Percentiles rank a stretch among this genome's conserved stretches.
Conservation (phyloP, 2,329 filamentous ascomycete species). For the Nothophaeocryptopus gaeumannii region DNA sequence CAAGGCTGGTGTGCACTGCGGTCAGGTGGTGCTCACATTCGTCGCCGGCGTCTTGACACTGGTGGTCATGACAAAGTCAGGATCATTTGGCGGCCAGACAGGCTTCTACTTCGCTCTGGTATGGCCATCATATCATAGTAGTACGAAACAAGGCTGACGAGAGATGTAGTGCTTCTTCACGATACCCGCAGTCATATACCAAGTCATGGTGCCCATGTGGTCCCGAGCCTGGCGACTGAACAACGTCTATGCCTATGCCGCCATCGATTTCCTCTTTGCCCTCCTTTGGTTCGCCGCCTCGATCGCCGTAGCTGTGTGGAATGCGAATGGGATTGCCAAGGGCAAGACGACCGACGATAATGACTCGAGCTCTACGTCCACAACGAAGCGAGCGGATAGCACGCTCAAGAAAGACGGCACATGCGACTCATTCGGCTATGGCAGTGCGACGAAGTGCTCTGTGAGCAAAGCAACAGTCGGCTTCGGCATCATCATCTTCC, state of each 20-base stretch:
- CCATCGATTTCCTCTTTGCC: conserved; percentile 53
- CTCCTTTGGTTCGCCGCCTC: conserved; percentile 61
- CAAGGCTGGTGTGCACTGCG: conserved; percentile 55
- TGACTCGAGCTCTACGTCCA: neutral
- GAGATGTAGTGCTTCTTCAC: conserved; percentile 57
- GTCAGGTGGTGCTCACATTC: conserved; percentile 57
- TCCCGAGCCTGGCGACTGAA: conserved; percentile 56
- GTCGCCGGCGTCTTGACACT: conserved; percentile 58
- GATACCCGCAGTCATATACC: conserved; percentile 58
- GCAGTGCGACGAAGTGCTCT: conserved; percentile 54
- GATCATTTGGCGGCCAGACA: conserved; percentile 53
- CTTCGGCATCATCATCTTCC: conserved; percentile 56
- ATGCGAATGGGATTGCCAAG: conserved; percentile 52
- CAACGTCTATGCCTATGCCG: conserved; percentile 59
- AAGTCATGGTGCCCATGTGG: conserved; percentile 61
- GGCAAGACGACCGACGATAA: conserved; percentile 40
- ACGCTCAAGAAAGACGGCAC: conserved; percentile 38
- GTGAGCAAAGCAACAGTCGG: conserved; percentile 56
- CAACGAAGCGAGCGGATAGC: conserved; percentile 18
- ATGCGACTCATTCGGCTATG: conserved; percentile 56
- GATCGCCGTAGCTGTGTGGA: conserved; percentile 56
- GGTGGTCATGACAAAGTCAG: conserved; percentile 56
- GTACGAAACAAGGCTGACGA: neutral
- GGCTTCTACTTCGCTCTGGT: conserved; percentile 59
- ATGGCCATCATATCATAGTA: conserved; percentile 25